phyloP scores from a whole-genome alignment of 2,329 filamentous ascomycete genomes.

The Aureobasidium uvarum region DNA sequence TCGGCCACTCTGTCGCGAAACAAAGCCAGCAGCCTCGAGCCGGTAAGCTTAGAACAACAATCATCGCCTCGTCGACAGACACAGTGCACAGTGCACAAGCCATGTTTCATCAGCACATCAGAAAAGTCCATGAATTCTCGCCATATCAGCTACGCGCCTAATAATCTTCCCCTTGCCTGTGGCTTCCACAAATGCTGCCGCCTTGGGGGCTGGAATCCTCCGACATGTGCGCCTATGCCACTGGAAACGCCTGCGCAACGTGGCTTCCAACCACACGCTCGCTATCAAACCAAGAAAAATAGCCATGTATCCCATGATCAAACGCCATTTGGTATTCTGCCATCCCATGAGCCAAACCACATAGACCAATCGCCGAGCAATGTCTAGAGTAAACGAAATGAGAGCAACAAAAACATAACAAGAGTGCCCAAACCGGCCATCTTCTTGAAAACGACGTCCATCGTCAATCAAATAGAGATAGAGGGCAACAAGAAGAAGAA shows the following conservation, averaged over 20 bases:
- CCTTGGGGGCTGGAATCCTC: neutral
- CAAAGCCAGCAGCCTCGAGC: neutral
- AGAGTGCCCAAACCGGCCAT: neutral
- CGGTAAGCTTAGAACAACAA: neutral
- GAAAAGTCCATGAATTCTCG: constrained; percentile 14
- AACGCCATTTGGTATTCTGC: constrained; percentile 25
- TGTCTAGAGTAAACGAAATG: neutral
- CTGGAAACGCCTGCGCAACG: constrained; percentile 23
- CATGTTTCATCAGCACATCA: constrained; percentile 14
- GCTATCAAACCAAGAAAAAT: constrained; percentile 11
- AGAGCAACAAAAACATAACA: neutral
- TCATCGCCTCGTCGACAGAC: constrained; percentile 17
- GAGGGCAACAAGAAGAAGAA: constrained; percentile 6
- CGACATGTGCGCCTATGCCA: constrained; percentile 23
- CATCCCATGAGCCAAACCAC: constrained; percentile 17
- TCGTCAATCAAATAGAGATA: constrained; percentile 11
- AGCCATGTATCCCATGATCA: constrained; percentile 19
- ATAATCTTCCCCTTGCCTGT: constrained; percentile 10
- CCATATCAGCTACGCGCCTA: constrained; percentile 18
- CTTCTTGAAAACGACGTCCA: neutral
- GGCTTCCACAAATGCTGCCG: constrained; percentile 7
- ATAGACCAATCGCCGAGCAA: constrained; percentile 23
- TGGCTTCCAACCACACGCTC: constrained; percentile 15
- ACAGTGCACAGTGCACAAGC: constrained; percentile 16
- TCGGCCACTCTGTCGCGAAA: neutral